Evolutionary conservation across 2,329 filamentous ascomycete genomes (phyloP).

Genomic region (Saccharata proteae): DNA sequence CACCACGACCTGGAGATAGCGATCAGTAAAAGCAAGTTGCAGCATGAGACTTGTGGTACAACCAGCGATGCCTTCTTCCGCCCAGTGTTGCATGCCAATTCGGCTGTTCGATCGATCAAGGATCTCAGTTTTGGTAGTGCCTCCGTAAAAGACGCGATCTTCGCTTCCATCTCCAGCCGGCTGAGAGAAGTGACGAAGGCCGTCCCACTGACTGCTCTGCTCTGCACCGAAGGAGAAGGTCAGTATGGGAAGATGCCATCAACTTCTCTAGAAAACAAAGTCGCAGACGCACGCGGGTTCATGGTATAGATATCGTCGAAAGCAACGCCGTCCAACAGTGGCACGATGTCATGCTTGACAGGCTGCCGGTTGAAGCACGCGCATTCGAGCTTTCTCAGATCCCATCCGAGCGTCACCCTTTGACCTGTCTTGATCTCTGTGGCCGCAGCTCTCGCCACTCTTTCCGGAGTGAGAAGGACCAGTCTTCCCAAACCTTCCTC

Average conservation of each 20-base stretch:
- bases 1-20: constrained; percentile 30
- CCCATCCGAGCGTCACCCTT: constrained; percentile 43
- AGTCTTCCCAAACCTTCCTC: constrained; percentile 43
- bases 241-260: not conserved
- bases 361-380: constrained; percentile 42
- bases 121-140: constrained; percentile 13
- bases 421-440: constrained; percentile 40
- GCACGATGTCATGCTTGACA: constrained; percentile 39
- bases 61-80: constrained; percentile 1
- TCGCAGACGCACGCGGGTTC: constrained; percentile 11
- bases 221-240: constrained; percentile 9
- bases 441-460: constrained; percentile 37
- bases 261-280: not conserved
- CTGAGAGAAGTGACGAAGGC: constrained; percentile 23
- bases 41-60: too few species aligned
- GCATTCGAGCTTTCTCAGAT: constrained; percentile 43
- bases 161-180: constrained; percentile 12
- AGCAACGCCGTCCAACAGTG: constrained; percentile 33
- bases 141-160: constrained; percentile 14
- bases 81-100: constrained; percentile 9
- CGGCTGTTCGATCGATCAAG: constrained; percentile 10
- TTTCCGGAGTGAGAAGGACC: constrained; percentile 39
- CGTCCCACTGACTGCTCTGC: constrained; percentile 24
- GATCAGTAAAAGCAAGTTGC: not conserved
- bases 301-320: constrained; percentile 21